These are phyloP conservation scores for Russula earlei DNA, from an alignment of 768 basidiomycete species.

Conservation along the genomic window DNA sequence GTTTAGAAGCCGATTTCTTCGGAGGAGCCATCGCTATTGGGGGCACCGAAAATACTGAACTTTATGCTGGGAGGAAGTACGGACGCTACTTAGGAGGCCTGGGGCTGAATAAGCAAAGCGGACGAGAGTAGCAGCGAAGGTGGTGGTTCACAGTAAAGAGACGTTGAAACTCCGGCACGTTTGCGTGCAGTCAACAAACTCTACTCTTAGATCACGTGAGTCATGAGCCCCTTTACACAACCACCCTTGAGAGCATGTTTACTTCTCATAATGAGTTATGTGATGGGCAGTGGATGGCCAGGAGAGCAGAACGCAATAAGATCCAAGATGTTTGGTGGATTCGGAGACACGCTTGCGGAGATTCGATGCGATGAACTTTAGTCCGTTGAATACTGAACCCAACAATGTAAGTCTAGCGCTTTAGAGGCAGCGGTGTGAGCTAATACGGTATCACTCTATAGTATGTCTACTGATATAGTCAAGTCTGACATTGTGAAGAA, in stretches of 20 bases:
- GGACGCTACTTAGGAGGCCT: slow-evolving; percentile 17
- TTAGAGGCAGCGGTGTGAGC: not conserved
- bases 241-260: not conserved
- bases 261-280: not conserved
- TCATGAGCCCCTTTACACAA: slow-evolving; percentile 9
- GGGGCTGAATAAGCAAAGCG: slow-evolving; percentile 19
- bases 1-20: slow-evolving; percentile 39
- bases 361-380: slow-evolving; percentile 7
- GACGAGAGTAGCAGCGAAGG: slow-evolving; percentile 30
- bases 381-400: not conserved
- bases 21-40: slow-evolving; percentile 30
- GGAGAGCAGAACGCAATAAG: not conserved
- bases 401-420: not conserved
- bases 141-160: slow-evolving; percentile 36
- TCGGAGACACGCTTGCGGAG: not conserved
- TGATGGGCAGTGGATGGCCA: not conserved
- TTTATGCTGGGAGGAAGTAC: slow-evolving; percentile 14
- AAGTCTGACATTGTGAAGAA: not conserved
- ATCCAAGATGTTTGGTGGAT: not conserved
- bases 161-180: slow-evolving; percentile 23
- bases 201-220: slow-evolving; percentile 22
- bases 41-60: slow-evolving; percentile 27
- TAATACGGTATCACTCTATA: not conserved
- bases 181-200: slow-evolving; percentile 22
- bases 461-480: not conserved